Conservation (phyloP, 352 stramenopile species). For the Phytophthora macrochlamydospora region DNA sequence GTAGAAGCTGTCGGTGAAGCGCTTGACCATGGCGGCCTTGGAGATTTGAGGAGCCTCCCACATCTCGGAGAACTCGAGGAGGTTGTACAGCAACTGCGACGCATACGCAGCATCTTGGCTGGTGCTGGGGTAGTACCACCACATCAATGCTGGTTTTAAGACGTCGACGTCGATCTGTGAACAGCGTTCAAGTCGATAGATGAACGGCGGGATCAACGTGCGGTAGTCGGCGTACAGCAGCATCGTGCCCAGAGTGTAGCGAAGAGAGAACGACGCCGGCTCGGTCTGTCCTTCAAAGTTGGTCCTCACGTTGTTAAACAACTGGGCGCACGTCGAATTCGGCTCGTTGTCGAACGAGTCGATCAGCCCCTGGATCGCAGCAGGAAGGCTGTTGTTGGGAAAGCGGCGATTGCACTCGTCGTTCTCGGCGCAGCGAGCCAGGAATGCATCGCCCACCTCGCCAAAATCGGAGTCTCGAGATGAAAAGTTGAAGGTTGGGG, state of each 20-base stretch:
- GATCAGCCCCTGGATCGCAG: conserved; percentile 27
- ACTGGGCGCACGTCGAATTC: conserved; percentile 23
- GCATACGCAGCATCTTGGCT: conserved; percentile 30
- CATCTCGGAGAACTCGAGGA: conserved; percentile 60
- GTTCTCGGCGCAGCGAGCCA: conserved; percentile 27
- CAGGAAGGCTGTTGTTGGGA: conserved; percentile 6
- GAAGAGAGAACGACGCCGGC: conserved; percentile 25
- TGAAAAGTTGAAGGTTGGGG: conserved; percentile 27
- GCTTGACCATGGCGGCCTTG: neutral
- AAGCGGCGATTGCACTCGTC: conserved; percentile 30
- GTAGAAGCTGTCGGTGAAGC: conserved; percentile 19
- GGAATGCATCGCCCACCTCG: conserved; percentile 40
- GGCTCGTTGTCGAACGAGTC: conserved; percentile 28
- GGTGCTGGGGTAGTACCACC: neutral
- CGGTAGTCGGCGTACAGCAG: conserved; percentile 28
- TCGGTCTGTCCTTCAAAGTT: neutral
- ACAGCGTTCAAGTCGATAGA: conserved; percentile 50
- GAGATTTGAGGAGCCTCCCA: conserved; percentile 33
- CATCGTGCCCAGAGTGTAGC: conserved; percentile 30
- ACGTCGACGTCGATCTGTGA: conserved; percentile 30
- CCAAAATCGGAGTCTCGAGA: conserved; percentile 50
- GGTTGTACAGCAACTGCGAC: conserved; percentile 42
- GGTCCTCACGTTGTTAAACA: neutral
- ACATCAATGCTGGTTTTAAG: conserved; percentile 10
- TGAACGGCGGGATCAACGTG: conserved; percentile 39